phyloP scores from a whole-genome alignment of 352 stramenopile species.

The Phytopythium kandeliae region DNA sequence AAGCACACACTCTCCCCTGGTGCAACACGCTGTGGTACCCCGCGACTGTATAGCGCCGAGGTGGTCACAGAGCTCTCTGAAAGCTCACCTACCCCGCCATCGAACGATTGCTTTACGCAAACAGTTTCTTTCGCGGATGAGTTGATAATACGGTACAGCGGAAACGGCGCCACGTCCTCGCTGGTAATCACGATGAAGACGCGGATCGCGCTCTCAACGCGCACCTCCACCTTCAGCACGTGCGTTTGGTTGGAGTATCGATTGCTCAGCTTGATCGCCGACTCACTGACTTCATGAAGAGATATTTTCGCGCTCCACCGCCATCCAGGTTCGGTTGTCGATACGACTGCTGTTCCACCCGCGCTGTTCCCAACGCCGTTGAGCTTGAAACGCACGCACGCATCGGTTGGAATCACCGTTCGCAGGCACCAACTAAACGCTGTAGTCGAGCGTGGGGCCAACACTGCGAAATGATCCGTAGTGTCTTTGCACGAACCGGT shows the following conservation, averaged over 20 bases:
- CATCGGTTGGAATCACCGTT: constrained; percentile 45
- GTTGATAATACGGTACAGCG: constrained; percentile 81
- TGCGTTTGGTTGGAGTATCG: constrained; percentile 69
- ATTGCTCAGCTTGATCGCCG: constrained; percentile 82
- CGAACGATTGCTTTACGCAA: constrained; percentile 79
- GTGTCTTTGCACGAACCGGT: constrained; percentile 7
- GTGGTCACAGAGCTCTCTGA: constrained; percentile 36
- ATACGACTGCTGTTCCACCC: constrained; percentile 12
- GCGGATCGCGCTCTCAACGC: constrained; percentile 61
- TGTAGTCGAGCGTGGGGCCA: constrained; percentile 37
- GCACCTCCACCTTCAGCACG: constrained; percentile 76
- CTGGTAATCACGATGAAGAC: constrained; percentile 70
- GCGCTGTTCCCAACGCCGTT: constrained; percentile 9
- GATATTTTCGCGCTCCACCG: constrained; percentile 81
- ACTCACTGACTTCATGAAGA: constrained; percentile 79
- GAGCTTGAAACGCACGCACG: constrained; percentile 63
- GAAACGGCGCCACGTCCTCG: constrained; percentile 55
- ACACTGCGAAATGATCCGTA: constrained; percentile 11
- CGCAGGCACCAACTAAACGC: constrained; percentile 65
- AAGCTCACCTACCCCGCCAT: constrained; percentile 34
- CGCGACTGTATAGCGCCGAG: constrained; percentile 41
- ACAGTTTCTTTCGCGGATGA: constrained; percentile 59
- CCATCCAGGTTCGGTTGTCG: constrained; percentile 28
- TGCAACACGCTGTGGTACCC: constrained; percentile 60
- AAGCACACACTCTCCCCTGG: constrained; percentile 72